Conservation (phyloP, 805 yeast species). For the Suhomyces prunicola region DNA sequence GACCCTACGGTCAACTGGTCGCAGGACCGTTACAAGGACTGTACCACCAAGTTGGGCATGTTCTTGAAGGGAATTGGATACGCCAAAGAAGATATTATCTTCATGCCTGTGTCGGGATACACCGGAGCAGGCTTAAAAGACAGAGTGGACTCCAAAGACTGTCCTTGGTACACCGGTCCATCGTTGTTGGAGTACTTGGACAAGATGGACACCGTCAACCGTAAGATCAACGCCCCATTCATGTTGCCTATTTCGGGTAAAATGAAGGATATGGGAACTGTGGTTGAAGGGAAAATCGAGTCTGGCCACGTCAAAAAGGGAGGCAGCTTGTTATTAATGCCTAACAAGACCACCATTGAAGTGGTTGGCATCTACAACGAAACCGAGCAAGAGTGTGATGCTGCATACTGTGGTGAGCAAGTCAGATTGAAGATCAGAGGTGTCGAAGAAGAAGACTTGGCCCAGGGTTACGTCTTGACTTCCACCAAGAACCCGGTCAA, state of each 20-base stretch:
- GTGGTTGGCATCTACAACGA: conserved; percentile 87
- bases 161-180: conserved; percentile 96
- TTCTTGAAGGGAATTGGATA: conserved; percentile 91
- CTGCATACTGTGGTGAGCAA: conserved; percentile 95
- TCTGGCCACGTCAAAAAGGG: conserved; percentile 89
- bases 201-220: conserved; percentile 71
- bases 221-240: conserved; percentile 91
- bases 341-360: conserved; percentile 80
- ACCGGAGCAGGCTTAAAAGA: conserved; percentile 97
- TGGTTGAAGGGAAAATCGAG: conserved; percentile 97
- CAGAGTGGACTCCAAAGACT: conserved; percentile 61
- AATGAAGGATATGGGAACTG: conserved; percentile 95
- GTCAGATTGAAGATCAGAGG: conserved; percentile 91
- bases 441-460: conserved; percentile 94
- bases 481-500: conserved; percentile 85
- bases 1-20: conserved; percentile 97
- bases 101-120: conserved; percentile 98
- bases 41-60: conserved; percentile 73
- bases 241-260: conserved; percentile 95
- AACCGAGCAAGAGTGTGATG: conserved; percentile 88
- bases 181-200: conserved; percentile 88
- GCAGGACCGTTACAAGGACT: conserved; percentile 92
- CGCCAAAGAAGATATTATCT: conserved; percentile 76
- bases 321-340: conserved; percentile 79
- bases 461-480: conserved; percentile 87